These are phyloP conservation scores for Podaxis sp. DNA, from an alignment of 768 basidiomycete genomes.

Conservation along the genomic window DNA sequence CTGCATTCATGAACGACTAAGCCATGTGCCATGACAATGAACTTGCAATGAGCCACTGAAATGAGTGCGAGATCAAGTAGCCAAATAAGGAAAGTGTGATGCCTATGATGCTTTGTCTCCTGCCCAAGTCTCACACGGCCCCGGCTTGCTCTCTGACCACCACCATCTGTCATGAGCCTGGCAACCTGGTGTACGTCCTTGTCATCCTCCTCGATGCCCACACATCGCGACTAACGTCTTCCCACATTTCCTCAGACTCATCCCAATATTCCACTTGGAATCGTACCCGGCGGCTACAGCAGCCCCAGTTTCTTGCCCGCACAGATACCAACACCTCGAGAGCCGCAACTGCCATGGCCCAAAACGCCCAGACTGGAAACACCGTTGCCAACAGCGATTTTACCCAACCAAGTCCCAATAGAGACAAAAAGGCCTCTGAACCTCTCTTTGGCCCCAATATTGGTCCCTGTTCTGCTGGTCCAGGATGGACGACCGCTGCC, in stretches of 20 bases:
- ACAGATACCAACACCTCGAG: slow-evolving; percentile 47
- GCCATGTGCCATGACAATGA: neutral
- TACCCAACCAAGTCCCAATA: slow-evolving; percentile 16
- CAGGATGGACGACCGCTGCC: slow-evolving; percentile 61
- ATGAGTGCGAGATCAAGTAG: slow-evolving; percentile 3
- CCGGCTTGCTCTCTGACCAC: slow-evolving; percentile 7
- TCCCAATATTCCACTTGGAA: slow-evolving; percentile 58
- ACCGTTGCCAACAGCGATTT: neutral
- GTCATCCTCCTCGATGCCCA: neutral
- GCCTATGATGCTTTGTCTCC: slow-evolving; percentile 4
- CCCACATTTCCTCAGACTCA: slow-evolving; percentile 29
- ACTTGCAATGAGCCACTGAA: neutral
- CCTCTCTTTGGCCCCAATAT: slow-evolving; percentile 92
- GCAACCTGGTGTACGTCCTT: slow-evolving; percentile 37
- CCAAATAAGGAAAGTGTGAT: slow-evolving; percentile 10
- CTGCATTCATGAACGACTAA: neutral
- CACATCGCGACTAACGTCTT: neutral
- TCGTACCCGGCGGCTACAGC: slow-evolving; percentile 50
- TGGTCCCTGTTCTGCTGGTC: slow-evolving; percentile 67
- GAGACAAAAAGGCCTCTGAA: slow-evolving; percentile 66
- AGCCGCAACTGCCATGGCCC: slow-evolving; percentile 49
- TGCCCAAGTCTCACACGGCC: slow-evolving; percentile 16
- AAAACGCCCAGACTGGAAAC: slow-evolving; percentile 25
- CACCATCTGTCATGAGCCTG: slow-evolving; percentile 25
- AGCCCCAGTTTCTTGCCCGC: slow-evolving; percentile 50